Evolutionary conservation across 257 asterid genomes (phyloP), one percentile per base, ranked within the genome.

Genomic region (Echites panduratus): DNA sequence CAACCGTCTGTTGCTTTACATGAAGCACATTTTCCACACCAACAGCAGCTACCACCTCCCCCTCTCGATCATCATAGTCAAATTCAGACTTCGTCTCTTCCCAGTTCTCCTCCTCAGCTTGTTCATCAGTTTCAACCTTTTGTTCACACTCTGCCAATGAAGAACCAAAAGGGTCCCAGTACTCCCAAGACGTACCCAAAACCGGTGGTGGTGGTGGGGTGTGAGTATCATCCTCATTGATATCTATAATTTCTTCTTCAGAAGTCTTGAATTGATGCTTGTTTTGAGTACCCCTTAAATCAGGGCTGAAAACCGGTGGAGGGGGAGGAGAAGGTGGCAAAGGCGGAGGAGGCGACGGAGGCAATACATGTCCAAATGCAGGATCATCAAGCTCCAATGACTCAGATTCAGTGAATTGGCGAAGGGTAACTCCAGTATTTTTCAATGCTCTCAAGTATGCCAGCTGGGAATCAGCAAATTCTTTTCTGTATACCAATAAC

Each of bases 331-430:
- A 82, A 47, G 90, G 88, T 0, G 93, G 91, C 72, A 86, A 45
- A 61, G 88, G 90, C 38, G 88, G 87, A 1, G 92, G 96, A 13
- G 97, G 95, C 13, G 97, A 89, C 50, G 88, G 93, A 9, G 93
- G 89, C 73, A 86, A 85, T 50, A 82, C 84, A 7, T 70, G 67
- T 22, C 72, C 87, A 9, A 84, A 79, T 62, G 79, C 65, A 12
- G 82, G 70, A 7, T 87, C 96, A 45, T 91, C 97, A 41, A 81
- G 79, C 71, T 91, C 97, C n/a, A 91, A 70, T 7, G 88, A 85
- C 50, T 86, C 95, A 0, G 96, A 90, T 66, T 91, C 96, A 40
- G 97, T 89, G 68, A 91, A 87, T 80, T 91, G 97, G 79, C 97
- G 83, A 61, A 91, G 91, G 26, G 97, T 91, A 1, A 84, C 90